Evolutionary conservation across 176 grass and related monocot genomes (phyloP).

Genomic region (Poa annua): DNA sequence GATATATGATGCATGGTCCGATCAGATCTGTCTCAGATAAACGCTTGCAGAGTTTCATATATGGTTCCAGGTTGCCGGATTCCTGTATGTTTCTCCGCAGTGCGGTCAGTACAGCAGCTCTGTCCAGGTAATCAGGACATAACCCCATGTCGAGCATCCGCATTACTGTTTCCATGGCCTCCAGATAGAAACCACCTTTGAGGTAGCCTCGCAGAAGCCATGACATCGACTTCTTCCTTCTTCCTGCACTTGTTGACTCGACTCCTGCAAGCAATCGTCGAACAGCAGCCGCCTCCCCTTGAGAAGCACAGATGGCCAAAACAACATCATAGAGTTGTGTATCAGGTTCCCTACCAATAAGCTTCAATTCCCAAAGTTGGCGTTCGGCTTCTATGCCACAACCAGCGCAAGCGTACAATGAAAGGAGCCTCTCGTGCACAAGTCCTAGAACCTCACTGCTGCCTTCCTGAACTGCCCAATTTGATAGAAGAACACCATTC

Average conservation of each 20-base stretch:
- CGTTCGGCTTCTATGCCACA: conserved; percentile 84
- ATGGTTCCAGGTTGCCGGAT: conserved; percentile 71
- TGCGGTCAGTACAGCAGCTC: conserved; percentile 78
- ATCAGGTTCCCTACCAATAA: conserved; percentile 87
- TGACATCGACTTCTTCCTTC: conserved; percentile 84
- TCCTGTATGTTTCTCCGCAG: conserved; percentile 80
- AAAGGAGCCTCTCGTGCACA: conserved; percentile 80
- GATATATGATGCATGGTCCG: conserved; percentile 78
- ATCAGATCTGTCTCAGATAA: conserved; percentile 76
- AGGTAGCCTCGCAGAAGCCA: conserved; percentile 89
- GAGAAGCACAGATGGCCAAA: conserved; percentile 91
- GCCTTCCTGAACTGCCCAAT: conserved; percentile 43
- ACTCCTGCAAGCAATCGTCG: conserved; percentile 72
- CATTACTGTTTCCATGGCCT: conserved; percentile 73
- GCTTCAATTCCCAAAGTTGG: conserved; percentile 88
- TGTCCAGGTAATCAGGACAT: conserved; percentile 78
- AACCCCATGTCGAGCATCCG: conserved; percentile 84
- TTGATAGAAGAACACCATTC: conserved; percentile 33
- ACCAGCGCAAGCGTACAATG: conserved; percentile 80
- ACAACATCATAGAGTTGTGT: conserved; percentile 88
- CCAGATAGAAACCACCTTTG: conserved; percentile 83
- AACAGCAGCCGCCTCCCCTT: conserved; percentile 75
- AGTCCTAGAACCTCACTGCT: conserved; percentile 61
- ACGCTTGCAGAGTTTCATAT: conserved; percentile 79
- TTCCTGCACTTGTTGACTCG: conserved; percentile 59